Evolutionary conservation across 148 eudicot species (phyloP).

Genomic region (Amaranthus cruentus): DNA sequence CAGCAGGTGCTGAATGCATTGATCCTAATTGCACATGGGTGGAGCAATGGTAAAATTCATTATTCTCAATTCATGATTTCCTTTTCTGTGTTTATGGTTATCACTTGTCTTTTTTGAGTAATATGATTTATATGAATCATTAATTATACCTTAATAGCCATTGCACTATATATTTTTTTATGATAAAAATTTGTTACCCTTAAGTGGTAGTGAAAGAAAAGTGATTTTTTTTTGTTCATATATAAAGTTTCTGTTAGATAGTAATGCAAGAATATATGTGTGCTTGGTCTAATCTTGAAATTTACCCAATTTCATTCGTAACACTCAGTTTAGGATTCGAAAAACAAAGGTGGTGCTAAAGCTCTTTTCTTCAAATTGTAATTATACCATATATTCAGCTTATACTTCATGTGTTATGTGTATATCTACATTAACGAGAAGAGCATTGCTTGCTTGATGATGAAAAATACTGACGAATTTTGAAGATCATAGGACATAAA

Average conservation of each 20-base stretch:
- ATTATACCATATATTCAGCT: neutral
- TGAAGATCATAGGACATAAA: too few relatives aligned
- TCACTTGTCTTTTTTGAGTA: neutral
- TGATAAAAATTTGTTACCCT: neutral
- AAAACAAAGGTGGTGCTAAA: neutral
- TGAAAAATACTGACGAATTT: too few relatives aligned
- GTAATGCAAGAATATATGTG: neutral
- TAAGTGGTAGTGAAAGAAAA: neutral
- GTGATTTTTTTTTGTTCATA: neutral
- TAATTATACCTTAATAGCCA: too few relatives aligned
- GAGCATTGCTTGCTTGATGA: too few relatives aligned
- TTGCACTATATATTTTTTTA: too few relatives aligned
- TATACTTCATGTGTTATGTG: neutral
- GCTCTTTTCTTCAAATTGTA: neutral
- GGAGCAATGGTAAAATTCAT: slow-evolving; percentile 38
- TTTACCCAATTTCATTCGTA: neutral
- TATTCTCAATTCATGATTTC: slow-evolving; percentile 10
- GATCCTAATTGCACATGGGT: slow-evolving; percentile 48
- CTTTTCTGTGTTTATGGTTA: neutral
- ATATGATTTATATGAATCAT: neutral
- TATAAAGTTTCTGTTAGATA: neutral
- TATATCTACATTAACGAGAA: neutral
- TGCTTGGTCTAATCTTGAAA: neutral
- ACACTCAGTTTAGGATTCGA: neutral
- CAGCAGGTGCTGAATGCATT: slow-evolving; percentile 55